A percentile compares a stretch with the other conserved stretches of the same genome.
Evolutionary conservation across 768 basidiomycete species (phyloP).

Genomic region (Asterophora parasitica): DNA sequence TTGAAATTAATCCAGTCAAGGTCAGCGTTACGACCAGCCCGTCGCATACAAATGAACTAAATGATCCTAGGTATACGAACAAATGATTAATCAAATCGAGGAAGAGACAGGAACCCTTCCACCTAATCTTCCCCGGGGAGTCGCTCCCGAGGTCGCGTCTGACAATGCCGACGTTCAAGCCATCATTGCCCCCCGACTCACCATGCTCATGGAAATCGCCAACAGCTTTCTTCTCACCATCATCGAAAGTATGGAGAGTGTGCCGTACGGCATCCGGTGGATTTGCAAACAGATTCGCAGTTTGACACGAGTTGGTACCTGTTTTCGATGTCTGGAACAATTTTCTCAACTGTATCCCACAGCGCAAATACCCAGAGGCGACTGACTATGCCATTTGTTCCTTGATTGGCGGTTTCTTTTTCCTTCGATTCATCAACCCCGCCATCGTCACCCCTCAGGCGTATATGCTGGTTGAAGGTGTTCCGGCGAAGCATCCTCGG

Average conservation of each 20-base stretch:
- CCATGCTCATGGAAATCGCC: slow-evolving; percentile 99
- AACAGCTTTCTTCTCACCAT: slow-evolving; percentile 97
- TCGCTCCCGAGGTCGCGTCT: slow-evolving; percentile 90
- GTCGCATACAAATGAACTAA: neutral
- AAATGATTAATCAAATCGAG: slow-evolving; percentile 99
- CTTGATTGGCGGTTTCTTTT: slow-evolving; percentile 99
- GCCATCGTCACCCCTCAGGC: slow-evolving; percentile 99
- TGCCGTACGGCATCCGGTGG: slow-evolving; percentile 99
- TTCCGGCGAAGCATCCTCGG: slow-evolving; percentile 96
- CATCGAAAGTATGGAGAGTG: slow-evolving; percentile 97
- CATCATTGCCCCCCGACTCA: slow-evolving; percentile 93
- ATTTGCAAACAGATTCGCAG: slow-evolving; percentile 99
- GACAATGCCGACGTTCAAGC: slow-evolving; percentile 95
- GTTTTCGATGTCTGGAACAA: slow-evolving; percentile 2
- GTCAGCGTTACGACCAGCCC: slow-evolving; percentile 33
- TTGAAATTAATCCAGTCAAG: slow-evolving; percentile 99
- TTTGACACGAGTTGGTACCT: slow-evolving; percentile 76
- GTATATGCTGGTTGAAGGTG: slow-evolving; percentile 98
- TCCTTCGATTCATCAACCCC: slow-evolving; percentile 99
- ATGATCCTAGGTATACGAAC: slow-evolving; percentile 82
- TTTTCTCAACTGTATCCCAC: neutral
- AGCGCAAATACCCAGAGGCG: slow-evolving; percentile 99
- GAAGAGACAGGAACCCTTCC: slow-evolving; percentile 94
- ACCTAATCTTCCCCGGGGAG: slow-evolving; percentile 85
- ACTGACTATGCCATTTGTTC: slow-evolving; percentile 98